Conservation (phyloP, 768 basidiomycete species). For the Boletus sp. region DNA sequence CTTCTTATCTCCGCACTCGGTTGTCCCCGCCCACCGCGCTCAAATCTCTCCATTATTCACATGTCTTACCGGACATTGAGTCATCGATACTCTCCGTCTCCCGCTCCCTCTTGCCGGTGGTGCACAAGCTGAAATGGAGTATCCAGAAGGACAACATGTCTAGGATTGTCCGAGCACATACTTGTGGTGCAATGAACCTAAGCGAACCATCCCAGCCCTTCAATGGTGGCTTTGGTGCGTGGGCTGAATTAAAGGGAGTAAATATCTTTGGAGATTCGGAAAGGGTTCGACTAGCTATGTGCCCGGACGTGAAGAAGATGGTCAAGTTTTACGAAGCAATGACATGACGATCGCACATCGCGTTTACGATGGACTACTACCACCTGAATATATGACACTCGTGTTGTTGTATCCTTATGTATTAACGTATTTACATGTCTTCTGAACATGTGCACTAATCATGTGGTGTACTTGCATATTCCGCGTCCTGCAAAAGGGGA, state of each 20-base stretch:
- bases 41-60: conserved; percentile 45
- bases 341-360: conserved; percentile 10
- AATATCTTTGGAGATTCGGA: conserved; percentile 58
- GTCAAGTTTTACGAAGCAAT: conserved; percentile 58
- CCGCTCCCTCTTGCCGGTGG: conserved; percentile 58
- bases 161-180: conserved; percentile 48
- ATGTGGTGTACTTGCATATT: no score
- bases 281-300: conserved; percentile 65
- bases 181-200: conserved; percentile 31
- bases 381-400: not conserved
- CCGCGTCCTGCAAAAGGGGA: no score
- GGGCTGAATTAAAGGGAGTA: conserved; percentile 55
- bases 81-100: conserved; percentile 56
- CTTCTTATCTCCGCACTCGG: conserved; percentile 53
- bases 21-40: conserved; percentile 38
- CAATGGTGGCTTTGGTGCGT: conserved; percentile 42
- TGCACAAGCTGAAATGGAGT: conserved; percentile 71
- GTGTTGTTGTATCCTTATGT: not conserved
- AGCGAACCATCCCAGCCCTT: conserved; percentile 23
- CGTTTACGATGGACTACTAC: not conserved
- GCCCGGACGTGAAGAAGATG: conserved; percentile 59
- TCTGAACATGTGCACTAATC: no score
- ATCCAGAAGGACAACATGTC: conserved; percentile 63
- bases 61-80: conserved; percentile 63
- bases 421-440: not conserved